phyloP scores from a whole-genome alignment of 179 eudicot genomes.

The Patellifolia procumbens region DNA sequence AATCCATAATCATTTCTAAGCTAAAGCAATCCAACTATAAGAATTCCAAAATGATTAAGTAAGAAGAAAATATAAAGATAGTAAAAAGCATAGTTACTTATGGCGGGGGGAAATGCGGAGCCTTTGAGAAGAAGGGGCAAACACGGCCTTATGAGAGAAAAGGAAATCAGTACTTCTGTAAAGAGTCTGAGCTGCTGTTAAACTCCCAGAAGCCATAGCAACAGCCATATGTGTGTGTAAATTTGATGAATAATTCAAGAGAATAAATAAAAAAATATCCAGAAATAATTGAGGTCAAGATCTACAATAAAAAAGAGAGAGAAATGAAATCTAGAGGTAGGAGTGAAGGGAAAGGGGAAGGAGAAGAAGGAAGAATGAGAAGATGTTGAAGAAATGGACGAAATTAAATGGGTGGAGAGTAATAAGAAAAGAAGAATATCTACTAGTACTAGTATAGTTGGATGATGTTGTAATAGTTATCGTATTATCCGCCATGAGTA shows the following conservation, averaged over 20 bases:
- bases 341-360: constrained; percentile 16
- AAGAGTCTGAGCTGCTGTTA: constrained; percentile 41
- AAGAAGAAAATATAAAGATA: not conserved
- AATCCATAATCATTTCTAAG: not conserved
- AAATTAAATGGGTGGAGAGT: too few species aligned
- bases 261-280: not conserved
- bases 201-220: constrained; percentile 66
- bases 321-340: not conserved
- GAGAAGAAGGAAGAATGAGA: not conserved
- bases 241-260: not conserved
- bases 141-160: constrained; percentile 37
- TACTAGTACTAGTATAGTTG: too few species aligned
- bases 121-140: constrained; percentile 34
- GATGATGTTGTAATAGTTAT: too few species aligned
- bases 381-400: too few species aligned
- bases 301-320: not conserved
- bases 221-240: constrained; percentile 43
- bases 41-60: too few species aligned
- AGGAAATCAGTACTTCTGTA: constrained; percentile 35
- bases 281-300: constrained; percentile 20
- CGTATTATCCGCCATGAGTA: too few species aligned
- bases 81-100: constrained; percentile 24
- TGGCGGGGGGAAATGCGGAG: constrained; percentile 25
- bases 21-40: not conserved
- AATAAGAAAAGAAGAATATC: too few species aligned